phyloP scores from a whole-genome alignment of 768 basidiomycete genomes.

The Candolleomyces efflorescens region DNA sequence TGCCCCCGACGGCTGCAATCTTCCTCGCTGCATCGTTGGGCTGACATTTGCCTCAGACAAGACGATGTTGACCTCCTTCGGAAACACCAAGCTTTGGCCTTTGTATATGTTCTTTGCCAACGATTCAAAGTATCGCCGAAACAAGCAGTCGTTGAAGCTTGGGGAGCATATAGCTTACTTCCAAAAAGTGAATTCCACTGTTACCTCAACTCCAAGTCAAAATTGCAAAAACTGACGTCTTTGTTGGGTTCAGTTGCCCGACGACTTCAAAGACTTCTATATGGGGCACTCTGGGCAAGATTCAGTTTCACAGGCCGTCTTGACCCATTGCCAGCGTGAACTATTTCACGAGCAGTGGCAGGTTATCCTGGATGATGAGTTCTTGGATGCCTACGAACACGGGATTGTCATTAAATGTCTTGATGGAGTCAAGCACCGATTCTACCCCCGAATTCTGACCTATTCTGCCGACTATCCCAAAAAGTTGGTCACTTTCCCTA shows the following conservation, averaged over 20 bases:
- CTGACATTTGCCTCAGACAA: slow-evolving; percentile 30
- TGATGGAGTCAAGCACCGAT: slow-evolving; percentile 1
- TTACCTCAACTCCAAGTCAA: too few relatives aligned
- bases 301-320: neutral
- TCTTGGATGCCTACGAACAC: slow-evolving; percentile 14
- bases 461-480: slow-evolving; percentile 9
- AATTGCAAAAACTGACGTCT: neutral
- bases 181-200: slow-evolving; percentile 24
- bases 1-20: neutral
- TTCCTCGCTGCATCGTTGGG: slow-evolving; percentile 16
- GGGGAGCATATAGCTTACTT: slow-evolving; percentile 37
- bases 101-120: slow-evolving; percentile 30
- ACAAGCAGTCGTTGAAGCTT: slow-evolving; percentile 18
- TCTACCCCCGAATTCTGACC: slow-evolving; percentile 7
- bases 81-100: slow-evolving; percentile 28
- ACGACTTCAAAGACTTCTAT: slow-evolving; percentile 16
- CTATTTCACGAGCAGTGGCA: slow-evolving; percentile 24
- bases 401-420: slow-evolving; percentile 1
- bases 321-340: slow-evolving; percentile 14
- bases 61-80: slow-evolving; percentile 29
- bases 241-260: neutral
- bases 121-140: slow-evolving; percentile 32
- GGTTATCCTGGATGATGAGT: slow-evolving; percentile 28
- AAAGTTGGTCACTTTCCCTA: neutral
- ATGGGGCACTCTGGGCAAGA: neutral